Conservation (phyloP, 768 basidiomycete genomes). For the Sistotremastrum niveocremeum region DNA sequence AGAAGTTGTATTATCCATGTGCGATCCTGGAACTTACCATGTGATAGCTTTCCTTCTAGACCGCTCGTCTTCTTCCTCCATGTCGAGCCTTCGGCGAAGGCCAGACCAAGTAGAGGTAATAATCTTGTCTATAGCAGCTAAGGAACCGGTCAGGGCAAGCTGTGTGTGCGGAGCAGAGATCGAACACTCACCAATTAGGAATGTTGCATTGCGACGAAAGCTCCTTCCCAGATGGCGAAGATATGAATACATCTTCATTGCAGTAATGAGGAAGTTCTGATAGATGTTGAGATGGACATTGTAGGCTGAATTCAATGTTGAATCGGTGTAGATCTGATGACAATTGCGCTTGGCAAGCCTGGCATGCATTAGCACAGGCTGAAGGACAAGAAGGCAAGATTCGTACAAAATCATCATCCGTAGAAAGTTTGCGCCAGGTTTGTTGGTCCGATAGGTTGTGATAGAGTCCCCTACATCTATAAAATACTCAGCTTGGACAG, state of each 20-base stretch:
- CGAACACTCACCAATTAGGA: conserved; percentile 38
- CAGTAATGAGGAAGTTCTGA: conserved; percentile 68
- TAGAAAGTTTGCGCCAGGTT: conserved; percentile 49
- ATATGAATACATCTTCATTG: conserved; percentile 81
- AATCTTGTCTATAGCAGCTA: too few relatives aligned
- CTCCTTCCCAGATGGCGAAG: conserved; percentile 26
- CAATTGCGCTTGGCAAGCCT: conserved; percentile 62
- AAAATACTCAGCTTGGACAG: background rate
- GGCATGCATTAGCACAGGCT: background rate
- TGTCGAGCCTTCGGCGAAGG: too few relatives aligned
- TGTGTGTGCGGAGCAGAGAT: background rate
- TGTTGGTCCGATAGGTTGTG: conserved; percentile 52
- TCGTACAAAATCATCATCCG: conserved; percentile 67
- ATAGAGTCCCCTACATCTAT: conserved; percentile 53
- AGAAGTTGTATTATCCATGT: too few relatives aligned
- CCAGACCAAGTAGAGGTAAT: too few relatives aligned
- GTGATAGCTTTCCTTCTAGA: conserved; percentile 17
- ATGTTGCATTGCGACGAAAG: conserved; percentile 16
- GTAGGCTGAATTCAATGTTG: conserved; percentile 43
- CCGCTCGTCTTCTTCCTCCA: too few relatives aligned
- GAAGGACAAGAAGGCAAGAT: conserved; percentile 1
- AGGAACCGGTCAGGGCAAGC: too few relatives aligned
- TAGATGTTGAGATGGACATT: conserved; percentile 73
- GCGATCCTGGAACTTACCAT: conserved; percentile 35
- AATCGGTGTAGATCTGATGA: conserved; percentile 74